phyloP scores from a whole-genome alignment of 1,284 basidiomycete genomes.

The Trichosporon coremiiforme region DNA sequence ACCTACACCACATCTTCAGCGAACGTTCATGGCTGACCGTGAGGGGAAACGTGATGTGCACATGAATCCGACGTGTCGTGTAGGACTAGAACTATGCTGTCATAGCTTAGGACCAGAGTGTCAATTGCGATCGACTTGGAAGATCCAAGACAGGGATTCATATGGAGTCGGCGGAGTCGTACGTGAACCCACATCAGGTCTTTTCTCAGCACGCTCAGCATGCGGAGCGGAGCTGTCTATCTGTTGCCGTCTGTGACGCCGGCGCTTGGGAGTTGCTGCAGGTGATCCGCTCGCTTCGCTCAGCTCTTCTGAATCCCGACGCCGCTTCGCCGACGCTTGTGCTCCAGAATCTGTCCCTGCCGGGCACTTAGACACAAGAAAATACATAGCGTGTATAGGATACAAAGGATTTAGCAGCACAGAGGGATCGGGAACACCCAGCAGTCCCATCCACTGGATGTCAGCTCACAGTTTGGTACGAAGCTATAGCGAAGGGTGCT shows the following conservation, averaged over 20 bases:
- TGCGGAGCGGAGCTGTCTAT: neutral
- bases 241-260: neutral
- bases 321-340: too few species aligned
- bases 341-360: too few species aligned
- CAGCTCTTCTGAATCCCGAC: too few species aligned
- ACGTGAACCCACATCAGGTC: neutral
- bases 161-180: neutral
- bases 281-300: too few species aligned
- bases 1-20: neutral
- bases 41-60: too few species aligned
- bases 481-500: too few species aligned
- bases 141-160: neutral
- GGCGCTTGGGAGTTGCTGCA: neutral
- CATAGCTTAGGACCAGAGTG: neutral
- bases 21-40: neutral
- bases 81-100: too few species aligned
- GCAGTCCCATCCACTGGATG: conserved; percentile 3
- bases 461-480: too few species aligned
- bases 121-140: neutral
- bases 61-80: too few species aligned
- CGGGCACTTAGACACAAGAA: neutral
- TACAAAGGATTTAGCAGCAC: neutral
- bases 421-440: conserved; percentile 16
- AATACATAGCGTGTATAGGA: conserved; percentile 1
- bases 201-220: neutral